Evolutionary conservation across 768 basidiomycete genomes (phyloP).

Genomic region (Clitopilus hobsonii): DNA sequence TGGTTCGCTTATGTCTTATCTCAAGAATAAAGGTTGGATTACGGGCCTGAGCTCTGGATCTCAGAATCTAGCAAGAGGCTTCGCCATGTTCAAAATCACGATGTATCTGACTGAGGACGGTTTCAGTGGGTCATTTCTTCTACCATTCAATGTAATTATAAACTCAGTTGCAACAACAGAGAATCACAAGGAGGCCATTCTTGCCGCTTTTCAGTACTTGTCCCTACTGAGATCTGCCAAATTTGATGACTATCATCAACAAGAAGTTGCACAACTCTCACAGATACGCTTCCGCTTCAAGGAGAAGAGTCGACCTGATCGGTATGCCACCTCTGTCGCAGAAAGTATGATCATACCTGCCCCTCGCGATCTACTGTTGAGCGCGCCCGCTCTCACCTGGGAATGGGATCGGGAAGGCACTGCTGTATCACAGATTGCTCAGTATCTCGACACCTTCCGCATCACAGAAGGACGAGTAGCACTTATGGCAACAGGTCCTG

Average conservation of each 20-base stretch:
- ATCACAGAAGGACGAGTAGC: constrained; percentile 63
- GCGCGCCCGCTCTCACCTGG: constrained; percentile 65
- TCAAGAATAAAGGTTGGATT: constrained; percentile 88
- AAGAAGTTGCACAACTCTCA: constrained; percentile 70
- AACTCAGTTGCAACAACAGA: constrained; percentile 33
- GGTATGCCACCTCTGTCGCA: constrained; percentile 73
- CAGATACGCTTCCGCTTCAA: constrained; percentile 79
- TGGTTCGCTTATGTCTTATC: constrained; percentile 85
- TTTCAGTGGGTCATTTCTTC: constrained; percentile 53
- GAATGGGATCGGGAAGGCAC: constrained; percentile 58
- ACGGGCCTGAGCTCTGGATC: constrained; percentile 67
- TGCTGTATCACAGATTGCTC: constrained; percentile 48
- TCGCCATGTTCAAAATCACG: constrained; percentile 86
- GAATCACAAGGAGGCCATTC: constrained; percentile 67
- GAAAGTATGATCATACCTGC: constrained; percentile 77
- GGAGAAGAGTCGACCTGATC: constrained; percentile 77
- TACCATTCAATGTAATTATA: background rate
- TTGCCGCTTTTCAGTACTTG: constrained; percentile 76
- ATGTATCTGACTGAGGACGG: constrained; percentile 81
- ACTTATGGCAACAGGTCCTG: constrained; percentile 74
- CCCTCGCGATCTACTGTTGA: constrained; percentile 71
- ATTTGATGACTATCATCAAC: constrained; percentile 64
- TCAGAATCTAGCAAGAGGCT: constrained; percentile 72
- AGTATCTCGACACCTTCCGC: constrained; percentile 56
- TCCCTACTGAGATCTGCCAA: constrained; percentile 58